A percentile compares a stretch with the other conserved stretches of the same genome.
These are phyloP conservation scores for Fusarium robinianum DNA, from an alignment of 2,329 filamentous ascomycete genomes.

Conservation along the genomic window DNA sequence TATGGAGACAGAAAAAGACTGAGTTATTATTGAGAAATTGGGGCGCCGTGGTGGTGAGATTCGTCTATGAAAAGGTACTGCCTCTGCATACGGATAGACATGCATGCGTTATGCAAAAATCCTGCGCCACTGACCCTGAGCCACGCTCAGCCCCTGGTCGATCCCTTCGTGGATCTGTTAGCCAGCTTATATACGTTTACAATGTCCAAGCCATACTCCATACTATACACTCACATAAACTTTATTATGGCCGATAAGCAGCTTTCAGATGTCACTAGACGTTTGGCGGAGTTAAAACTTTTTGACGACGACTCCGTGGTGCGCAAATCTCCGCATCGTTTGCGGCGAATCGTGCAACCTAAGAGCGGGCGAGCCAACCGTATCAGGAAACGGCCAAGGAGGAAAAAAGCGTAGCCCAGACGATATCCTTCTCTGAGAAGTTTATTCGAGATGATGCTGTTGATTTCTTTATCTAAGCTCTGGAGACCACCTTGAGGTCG, in stretches of 20 bases:
- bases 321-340: not conserved
- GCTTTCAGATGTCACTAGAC: not conserved
- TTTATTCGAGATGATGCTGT: not conserved
- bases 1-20: too few species aligned
- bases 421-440: not conserved
- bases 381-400: not conserved
- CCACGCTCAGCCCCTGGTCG: too few species aligned
- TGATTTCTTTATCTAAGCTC: not conserved
- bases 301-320: not conserved
- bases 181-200: not conserved
- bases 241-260: not conserved
- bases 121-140: too few species aligned
- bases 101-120: too few species aligned
- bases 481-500: not conserved
- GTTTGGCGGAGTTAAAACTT: not conserved
- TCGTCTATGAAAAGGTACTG: too few species aligned
- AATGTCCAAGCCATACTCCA: not conserved
- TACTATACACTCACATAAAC: not conserved
- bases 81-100: too few species aligned
- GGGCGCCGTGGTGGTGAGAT: too few species aligned
- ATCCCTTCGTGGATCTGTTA: not conserved
- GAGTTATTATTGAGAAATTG: too few species aligned
- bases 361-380: not conserved
- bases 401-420: not conserved
- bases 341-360: not conserved